These are phyloP conservation scores for Fomitiporia mediterranea DNA, from an alignment of 1,284 basidiomycete genomes.

Conservation along the genomic window DNA sequence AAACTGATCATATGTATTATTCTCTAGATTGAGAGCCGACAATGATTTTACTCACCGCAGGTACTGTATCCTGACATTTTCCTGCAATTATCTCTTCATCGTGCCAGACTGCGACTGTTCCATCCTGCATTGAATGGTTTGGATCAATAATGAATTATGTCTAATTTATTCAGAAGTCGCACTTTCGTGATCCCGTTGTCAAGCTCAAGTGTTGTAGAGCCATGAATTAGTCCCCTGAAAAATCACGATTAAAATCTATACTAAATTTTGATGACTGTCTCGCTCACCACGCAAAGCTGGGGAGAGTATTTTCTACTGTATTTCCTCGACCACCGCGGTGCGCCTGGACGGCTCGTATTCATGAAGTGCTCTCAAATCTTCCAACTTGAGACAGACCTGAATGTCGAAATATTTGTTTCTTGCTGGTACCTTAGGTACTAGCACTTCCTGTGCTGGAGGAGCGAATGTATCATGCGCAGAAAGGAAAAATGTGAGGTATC, in stretches of 20 bases:
- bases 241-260: too few species aligned
- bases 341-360: conserved; percentile 39
- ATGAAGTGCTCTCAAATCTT: background rate
- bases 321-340: conserved; percentile 76
- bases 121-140: conserved; percentile 44
- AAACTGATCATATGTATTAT: conserved; percentile 33
- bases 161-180: too few species aligned
- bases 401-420: conserved; percentile 20
- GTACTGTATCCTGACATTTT: conserved; percentile 65
- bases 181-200: conserved; percentile 75
- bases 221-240: conserved; percentile 65
- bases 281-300: conserved; percentile 69
- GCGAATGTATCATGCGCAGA: background rate
- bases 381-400: conserved; percentile 15
- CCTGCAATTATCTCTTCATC: conserved; percentile 58
- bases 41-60: conserved; percentile 44
- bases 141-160: too few species aligned
- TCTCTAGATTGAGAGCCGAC: too few species aligned
- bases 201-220: conserved; percentile 70
- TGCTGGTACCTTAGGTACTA: background rate
- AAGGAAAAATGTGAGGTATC: conserved; percentile 5
- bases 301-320: conserved; percentile 62
- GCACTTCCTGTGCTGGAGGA: conserved; percentile 8
- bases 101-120: conserved; percentile 74
- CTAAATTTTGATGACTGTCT: background rate